These are phyloP conservation scores for Ophiostoma perfectum DNA, from an alignment of 2,329 filamentous ascomycete species.

Conservation along the genomic window DNA sequence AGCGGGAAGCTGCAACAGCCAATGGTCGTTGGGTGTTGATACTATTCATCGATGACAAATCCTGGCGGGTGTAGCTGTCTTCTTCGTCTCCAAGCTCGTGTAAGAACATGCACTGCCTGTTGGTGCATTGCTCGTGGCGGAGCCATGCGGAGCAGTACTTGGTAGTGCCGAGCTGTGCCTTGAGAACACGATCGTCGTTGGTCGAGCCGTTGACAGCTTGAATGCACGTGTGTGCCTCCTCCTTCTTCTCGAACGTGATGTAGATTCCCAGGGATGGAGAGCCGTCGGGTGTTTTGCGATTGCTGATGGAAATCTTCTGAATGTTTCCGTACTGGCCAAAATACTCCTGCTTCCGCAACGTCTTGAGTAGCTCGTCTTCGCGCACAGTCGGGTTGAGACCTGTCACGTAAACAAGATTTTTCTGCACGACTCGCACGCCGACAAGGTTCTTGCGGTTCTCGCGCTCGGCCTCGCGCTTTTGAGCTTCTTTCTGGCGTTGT, in stretches of 20 bases:
- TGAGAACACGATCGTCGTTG: slow-evolving; percentile 80
- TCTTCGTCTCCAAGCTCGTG: slow-evolving; percentile 98
- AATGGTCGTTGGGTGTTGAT: slow-evolving; percentile 71
- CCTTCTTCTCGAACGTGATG: slow-evolving; percentile 91
- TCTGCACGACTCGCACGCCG: slow-evolving; percentile 92
- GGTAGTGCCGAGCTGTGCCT: slow-evolving; percentile 78
- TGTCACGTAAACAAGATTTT: slow-evolving; percentile 97
- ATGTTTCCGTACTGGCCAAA: slow-evolving; percentile 99
- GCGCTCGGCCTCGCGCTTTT: slow-evolving; percentile 93
- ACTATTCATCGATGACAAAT: slow-evolving; percentile 90
- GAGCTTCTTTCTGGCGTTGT: slow-evolving; percentile 84
- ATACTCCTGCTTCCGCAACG: slow-evolving; percentile 82
- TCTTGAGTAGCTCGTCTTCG: slow-evolving; percentile 88
- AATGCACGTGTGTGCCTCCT: slow-evolving; percentile 86
- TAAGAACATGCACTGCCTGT: slow-evolving; percentile 95
- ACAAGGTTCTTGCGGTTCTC: slow-evolving; percentile 94
- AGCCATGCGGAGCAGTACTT: slow-evolving; percentile 98
- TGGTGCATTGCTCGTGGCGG: slow-evolving; percentile 88
- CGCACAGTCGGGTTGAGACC: slow-evolving; percentile 85
- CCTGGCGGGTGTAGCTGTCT: slow-evolving; percentile 91
- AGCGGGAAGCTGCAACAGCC: slow-evolving; percentile 47
- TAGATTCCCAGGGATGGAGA: slow-evolving; percentile 93
- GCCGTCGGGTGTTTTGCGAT: slow-evolving; percentile 70
- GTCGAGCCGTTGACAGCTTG: slow-evolving; percentile 84
- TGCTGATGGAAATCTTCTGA: slow-evolving; percentile 97